Evolutionary conservation across 495 filamentous ascomycete genomes (phyloP).

Genomic region (Haplographium delicatum): DNA sequence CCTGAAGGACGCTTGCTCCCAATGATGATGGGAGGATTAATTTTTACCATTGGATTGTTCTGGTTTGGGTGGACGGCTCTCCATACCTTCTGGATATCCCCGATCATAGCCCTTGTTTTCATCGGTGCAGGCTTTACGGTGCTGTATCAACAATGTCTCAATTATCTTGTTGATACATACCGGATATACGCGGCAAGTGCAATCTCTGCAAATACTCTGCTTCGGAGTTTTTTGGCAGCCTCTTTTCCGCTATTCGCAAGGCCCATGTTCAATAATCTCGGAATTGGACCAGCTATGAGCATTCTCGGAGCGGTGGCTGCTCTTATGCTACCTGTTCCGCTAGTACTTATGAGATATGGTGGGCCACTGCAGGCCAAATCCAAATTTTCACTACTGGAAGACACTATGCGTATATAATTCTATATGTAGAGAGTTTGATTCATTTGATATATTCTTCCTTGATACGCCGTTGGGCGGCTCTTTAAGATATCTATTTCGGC

Average conservation of each 20-base stretch:
- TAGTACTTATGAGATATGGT: conserved; percentile 33
- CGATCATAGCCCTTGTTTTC: conserved; percentile 39
- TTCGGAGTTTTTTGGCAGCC: conserved; percentile 68
- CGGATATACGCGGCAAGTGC: conserved; percentile 82
- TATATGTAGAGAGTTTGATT: too few relatives aligned
- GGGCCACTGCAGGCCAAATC: conserved; percentile 43
- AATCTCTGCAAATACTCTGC: conserved; percentile 80
- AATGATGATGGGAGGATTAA: conserved; percentile 54
- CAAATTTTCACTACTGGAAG: too few relatives aligned
- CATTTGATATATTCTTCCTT: too few relatives aligned
- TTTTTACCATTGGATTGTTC: conserved; percentile 49
- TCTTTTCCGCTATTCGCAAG: conserved; percentile 41
- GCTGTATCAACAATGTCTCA: conserved; percentile 20
- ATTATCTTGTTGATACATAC: conserved; percentile 84
- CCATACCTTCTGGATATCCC: conserved; percentile 5
- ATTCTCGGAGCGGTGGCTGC: conserved; percentile 39
- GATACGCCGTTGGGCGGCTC: too few relatives aligned
- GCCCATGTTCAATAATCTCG: conserved; percentile 45
- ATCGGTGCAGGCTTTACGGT: conserved; percentile 14
- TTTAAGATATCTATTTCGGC: too few relatives aligned
- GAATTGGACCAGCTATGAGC: conserved; percentile 44
- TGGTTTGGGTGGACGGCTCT: conserved; percentile 34
- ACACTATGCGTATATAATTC: too few relatives aligned
- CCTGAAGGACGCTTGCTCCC: conserved; percentile 58
- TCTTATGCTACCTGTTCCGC: conserved; percentile 37